phyloP scores from a whole-genome alignment of 2,329 filamentous ascomycete species.

The Neofusicoccum umdonicola region DNA sequence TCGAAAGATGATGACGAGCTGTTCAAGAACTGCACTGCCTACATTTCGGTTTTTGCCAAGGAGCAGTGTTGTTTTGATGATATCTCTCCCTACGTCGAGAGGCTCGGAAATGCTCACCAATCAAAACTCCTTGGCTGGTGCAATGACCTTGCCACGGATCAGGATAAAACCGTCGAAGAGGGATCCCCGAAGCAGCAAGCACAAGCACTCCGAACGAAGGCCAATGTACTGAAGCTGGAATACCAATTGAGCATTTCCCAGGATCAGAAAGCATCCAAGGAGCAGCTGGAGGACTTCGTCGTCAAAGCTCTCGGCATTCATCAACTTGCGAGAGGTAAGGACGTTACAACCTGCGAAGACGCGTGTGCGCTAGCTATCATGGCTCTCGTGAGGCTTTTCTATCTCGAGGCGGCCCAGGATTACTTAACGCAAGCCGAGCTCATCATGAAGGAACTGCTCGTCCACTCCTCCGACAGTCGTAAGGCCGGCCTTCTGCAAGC shows the following conservation, averaged over 20 bases:
- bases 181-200: neutral
- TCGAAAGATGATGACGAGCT: neutral
- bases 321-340: neutral
- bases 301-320: neutral
- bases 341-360: constrained; percentile 6
- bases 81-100: constrained; percentile 11
- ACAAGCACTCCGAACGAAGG: constrained; percentile 1
- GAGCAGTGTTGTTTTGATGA: constrained; percentile 16
- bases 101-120: neutral
- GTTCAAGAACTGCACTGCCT: neutral
- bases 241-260: constrained; percentile 10
- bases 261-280: neutral
- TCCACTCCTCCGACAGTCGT: constrained; percentile 4
- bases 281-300: constrained; percentile 4
- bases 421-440: constrained; percentile 12
- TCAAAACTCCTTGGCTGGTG: constrained; percentile 9
- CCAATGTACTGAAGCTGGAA: constrained; percentile 9
- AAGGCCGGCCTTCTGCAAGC: constrained; percentile 10
- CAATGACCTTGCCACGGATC: neutral
- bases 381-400: constrained; percentile 8
- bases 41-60: neutral
- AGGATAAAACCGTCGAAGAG: neutral
- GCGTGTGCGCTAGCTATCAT: constrained; percentile 6
- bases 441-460: constrained; percentile 1
- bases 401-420: neutral